These are phyloP conservation scores for Boletus smithii DNA, from an alignment of 1,284 basidiomycete genomes.

Conservation along the genomic window DNA sequence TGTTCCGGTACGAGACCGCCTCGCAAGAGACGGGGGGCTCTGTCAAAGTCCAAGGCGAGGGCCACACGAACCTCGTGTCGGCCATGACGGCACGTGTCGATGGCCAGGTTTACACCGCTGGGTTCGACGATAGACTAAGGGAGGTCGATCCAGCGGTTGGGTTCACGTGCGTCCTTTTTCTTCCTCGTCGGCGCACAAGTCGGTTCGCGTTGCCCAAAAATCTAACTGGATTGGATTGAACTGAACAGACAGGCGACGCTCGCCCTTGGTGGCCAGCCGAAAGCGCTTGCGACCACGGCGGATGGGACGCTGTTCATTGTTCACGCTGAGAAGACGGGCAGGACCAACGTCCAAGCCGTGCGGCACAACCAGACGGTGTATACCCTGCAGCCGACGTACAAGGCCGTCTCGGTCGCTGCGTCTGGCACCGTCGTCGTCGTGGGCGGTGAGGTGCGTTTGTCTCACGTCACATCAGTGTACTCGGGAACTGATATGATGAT, in stretches of 20 bases:
- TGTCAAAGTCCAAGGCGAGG: constrained; percentile 54
- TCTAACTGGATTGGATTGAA: background rate
- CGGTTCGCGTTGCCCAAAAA: background rate
- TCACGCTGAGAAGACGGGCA: constrained; percentile 46
- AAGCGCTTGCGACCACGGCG: constrained; percentile 55
- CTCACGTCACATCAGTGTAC: background rate
- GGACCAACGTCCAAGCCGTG: constrained; percentile 62
- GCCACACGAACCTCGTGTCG: constrained; percentile 72
- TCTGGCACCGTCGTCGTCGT: constrained; percentile 59
- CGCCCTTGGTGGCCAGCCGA: constrained; percentile 68
- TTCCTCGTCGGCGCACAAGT: background rate
- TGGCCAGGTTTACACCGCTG: constrained; percentile 64
- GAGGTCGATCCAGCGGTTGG: constrained; percentile 52
- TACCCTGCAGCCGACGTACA: constrained; percentile 51
- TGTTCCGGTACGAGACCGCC: constrained; percentile 59
- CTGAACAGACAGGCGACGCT: constrained; percentile 44
- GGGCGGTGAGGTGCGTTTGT: constrained; percentile 63
- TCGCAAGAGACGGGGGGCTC: constrained; percentile 26
- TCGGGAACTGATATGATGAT: background rate
- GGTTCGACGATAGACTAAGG: constrained; percentile 77
- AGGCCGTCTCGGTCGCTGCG: constrained; percentile 58
- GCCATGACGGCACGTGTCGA: constrained; percentile 50
- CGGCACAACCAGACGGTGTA: constrained; percentile 64
- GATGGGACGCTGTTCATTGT: constrained; percentile 73
- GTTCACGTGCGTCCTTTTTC: constrained; percentile 53